These are phyloP conservation scores for Endothia cerciana DNA, from an alignment of 2,329 filamentous ascomycete genomes.

Conservation along the genomic window DNA sequence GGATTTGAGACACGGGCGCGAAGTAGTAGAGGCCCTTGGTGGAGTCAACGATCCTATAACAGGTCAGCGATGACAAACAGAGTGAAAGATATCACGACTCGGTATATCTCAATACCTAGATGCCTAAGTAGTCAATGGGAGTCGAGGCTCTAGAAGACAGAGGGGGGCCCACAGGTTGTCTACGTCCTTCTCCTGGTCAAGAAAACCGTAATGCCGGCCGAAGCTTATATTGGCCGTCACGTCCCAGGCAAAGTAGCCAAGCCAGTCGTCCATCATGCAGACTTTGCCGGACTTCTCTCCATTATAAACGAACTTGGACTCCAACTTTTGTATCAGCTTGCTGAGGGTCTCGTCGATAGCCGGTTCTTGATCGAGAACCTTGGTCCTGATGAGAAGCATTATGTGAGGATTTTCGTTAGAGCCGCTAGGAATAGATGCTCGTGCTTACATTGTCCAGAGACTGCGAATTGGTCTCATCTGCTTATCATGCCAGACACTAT, in stretches of 20 bases:
- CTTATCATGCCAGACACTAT: slow-evolving; percentile 20
- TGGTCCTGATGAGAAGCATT: not conserved
- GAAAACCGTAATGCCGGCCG: slow-evolving; percentile 13
- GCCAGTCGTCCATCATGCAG: slow-evolving; percentile 22
- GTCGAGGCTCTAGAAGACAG: not conserved
- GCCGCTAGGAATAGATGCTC: not conserved
- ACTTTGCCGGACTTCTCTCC: slow-evolving; percentile 5
- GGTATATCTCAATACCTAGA: no score
- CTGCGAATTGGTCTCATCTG: slow-evolving; percentile 24
- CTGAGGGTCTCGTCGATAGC: slow-evolving; percentile 17
- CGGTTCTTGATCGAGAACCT: slow-evolving; percentile 16
- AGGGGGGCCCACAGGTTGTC: slow-evolving; percentile 4
- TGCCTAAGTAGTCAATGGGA: no score
- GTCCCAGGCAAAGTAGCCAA: slow-evolving; percentile 18
- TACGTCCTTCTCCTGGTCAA: slow-evolving; percentile 12
- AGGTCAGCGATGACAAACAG: not conserved
- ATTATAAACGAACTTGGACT: slow-evolving; percentile 15
- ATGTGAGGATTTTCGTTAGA: not conserved
- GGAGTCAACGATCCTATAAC: slow-evolving; percentile 7
- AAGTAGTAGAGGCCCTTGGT: slow-evolving; percentile 40
- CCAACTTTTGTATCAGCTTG: slow-evolving; percentile 14
- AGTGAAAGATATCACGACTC: no score
- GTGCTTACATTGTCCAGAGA: slow-evolving; percentile 20
- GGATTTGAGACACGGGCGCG: slow-evolving; percentile 35
- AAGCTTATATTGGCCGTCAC: slow-evolving; percentile 20